Evolutionary conservation across 768 basidiomycete species (phyloP).

Genomic region (Calocera viscosa): DNA sequence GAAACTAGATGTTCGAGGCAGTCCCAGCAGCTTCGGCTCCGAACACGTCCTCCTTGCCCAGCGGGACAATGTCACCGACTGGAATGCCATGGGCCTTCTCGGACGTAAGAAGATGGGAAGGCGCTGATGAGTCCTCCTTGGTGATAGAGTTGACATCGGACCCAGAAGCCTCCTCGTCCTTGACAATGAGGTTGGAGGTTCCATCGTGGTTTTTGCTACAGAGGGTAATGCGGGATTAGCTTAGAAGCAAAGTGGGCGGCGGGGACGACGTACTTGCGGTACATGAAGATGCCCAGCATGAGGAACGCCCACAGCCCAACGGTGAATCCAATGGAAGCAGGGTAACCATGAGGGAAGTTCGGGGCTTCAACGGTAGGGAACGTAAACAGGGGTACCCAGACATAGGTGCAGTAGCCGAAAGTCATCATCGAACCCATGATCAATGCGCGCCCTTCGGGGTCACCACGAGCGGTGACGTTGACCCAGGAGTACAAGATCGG

Average conservation of each 20-base stretch:
- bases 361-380: constrained; percentile 23
- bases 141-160: background rate
- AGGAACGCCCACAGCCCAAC: constrained; percentile 18
- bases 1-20: background rate
- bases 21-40: background rate
- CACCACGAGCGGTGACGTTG: constrained; percentile 16
- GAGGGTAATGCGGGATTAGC: background rate
- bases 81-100: background rate
- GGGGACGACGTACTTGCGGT: background rate
- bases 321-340: constrained; percentile 18
- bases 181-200: background rate
- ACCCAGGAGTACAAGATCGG: constrained; percentile 20
- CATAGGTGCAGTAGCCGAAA: constrained; percentile 18
- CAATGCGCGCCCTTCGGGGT: constrained; percentile 18
- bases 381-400: constrained; percentile 22
- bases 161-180: background rate
- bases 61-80: background rate
- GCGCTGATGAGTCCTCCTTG: background rate
- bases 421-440: constrained; percentile 22
- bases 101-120: background rate
- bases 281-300: constrained; percentile 16
- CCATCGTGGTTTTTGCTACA: background rate
- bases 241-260: background rate
- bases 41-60: background rate
- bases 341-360: constrained; percentile 19